A percentile compares a stretch with the other conserved stretches of the same genome.
These are phyloP conservation scores for Leccinum variicolor DNA, from an alignment of 768 basidiomycete genomes.

Conservation along the genomic window DNA sequence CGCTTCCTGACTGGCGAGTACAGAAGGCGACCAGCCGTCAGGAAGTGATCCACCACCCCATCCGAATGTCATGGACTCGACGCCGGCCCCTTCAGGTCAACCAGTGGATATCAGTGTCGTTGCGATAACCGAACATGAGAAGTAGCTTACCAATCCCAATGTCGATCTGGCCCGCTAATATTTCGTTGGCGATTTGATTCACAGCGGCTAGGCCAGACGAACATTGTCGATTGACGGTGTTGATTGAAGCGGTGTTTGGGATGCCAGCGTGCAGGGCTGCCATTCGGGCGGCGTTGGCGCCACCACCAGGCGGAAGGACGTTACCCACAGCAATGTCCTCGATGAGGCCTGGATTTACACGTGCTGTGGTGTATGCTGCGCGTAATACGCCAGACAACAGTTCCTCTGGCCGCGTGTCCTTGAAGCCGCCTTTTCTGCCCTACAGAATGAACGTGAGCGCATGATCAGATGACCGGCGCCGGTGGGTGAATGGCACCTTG, in stretches of 20 bases:
- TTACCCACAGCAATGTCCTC: slow-evolving; percentile 87
- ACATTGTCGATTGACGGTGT: slow-evolving; percentile 90
- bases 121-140: background rate
- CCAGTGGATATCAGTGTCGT: slow-evolving; percentile 1
- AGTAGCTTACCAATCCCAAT: slow-evolving; percentile 73
- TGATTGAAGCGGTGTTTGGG: slow-evolving; percentile 67
- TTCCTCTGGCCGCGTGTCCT: slow-evolving; percentile 83
- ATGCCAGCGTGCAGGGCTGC: slow-evolving; percentile 85
- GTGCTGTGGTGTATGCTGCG: slow-evolving; percentile 63
- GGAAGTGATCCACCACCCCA: slow-evolving; percentile 59
- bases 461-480: background rate
- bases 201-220: slow-evolving; percentile 83
- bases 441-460: slow-evolving; percentile 26
- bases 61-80: slow-evolving; percentile 86
- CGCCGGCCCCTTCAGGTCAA: slow-evolving; percentile 62
- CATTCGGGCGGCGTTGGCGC: slow-evolving; percentile 80
- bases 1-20: slow-evolving; percentile 65
- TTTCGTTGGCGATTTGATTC: slow-evolving; percentile 78
- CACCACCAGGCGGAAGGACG: slow-evolving; percentile 84
- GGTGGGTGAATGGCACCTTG: slow-evolving; percentile 49
- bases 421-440: slow-evolving; percentile 87
- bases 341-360: slow-evolving; percentile 77
- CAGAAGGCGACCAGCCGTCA: slow-evolving; percentile 57
- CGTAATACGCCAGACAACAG: slow-evolving; percentile 74
- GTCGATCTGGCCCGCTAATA: slow-evolving; percentile 76